A percentile compares a stretch with the other conserved stretches of the same genome.
Conservation (phyloP, 768 basidiomycete genomes). For the Hortiboletus flavorubellus region DNA sequence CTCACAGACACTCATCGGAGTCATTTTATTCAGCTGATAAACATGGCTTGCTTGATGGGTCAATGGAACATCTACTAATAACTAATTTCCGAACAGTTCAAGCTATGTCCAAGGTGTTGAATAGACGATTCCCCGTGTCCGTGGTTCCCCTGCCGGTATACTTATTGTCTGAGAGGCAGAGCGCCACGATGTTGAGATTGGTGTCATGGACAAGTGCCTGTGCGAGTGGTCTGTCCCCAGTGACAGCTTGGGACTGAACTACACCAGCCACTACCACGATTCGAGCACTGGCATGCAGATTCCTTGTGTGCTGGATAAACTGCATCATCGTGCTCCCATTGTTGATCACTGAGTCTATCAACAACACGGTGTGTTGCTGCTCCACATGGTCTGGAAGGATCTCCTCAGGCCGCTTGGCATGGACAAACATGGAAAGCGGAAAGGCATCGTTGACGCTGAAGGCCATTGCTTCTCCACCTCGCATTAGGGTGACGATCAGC, state of each 20-base stretch:
- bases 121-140: conserved; percentile 14
- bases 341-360: conserved; percentile 17
- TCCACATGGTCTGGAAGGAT: conserved; percentile 13
- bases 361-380: conserved; percentile 13
- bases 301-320: conserved; percentile 10
- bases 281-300: conserved; percentile 13
- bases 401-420: conserved; percentile 13
- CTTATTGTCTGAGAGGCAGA: conserved; percentile 13
- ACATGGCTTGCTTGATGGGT: no score
- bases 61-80: background rate
- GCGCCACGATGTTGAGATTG: conserved; percentile 12
- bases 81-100: conserved; percentile 7
- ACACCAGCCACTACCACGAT: conserved; percentile 14
- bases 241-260: conserved; percentile 12
- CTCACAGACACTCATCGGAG: no score
- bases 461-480: conserved; percentile 14
- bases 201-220: conserved; percentile 12
- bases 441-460: conserved; percentile 14
- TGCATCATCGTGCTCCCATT: conserved; percentile 12
- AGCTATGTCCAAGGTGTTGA: conserved; percentile 10
- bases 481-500: conserved; percentile 15
- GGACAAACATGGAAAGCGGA: conserved; percentile 15
- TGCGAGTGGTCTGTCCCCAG: conserved; percentile 10
- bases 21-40: no score
- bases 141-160: conserved; percentile 15